These are phyloP conservation scores for Xylariales sp. DNA, from an alignment of 2,329 filamentous ascomycete genomes.

Conservation along the genomic window DNA sequence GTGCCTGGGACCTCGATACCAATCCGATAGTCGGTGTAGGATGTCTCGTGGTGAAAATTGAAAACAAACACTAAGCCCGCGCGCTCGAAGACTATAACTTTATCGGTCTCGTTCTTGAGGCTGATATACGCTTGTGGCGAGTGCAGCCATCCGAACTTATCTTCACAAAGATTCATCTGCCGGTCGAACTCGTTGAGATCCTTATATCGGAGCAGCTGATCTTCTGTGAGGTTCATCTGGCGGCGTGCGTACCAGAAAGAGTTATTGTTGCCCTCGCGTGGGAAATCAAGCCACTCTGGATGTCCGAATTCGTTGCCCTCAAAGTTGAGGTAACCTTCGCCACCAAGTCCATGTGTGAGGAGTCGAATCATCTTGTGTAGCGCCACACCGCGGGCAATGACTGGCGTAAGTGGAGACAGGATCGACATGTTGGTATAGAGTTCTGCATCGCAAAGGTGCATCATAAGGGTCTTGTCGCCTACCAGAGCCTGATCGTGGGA, in stretches of 20 bases:
- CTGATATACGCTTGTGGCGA: conserved; percentile 84
- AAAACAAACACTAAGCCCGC: conserved; percentile 89
- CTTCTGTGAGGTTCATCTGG: conserved; percentile 89
- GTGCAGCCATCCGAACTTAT: conserved; percentile 88
- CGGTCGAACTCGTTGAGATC: conserved; percentile 93
- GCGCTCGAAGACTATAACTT: conserved; percentile 93
- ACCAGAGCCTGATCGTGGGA: conserved; percentile 97
- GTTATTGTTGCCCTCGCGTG: conserved; percentile 86
- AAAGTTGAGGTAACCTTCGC: conserved; percentile 97
- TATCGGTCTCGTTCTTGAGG: conserved; percentile 89
- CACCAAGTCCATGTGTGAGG: conserved; percentile 84
- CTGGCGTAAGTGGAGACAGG: conserved; percentile 75
- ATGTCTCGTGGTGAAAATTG: conserved; percentile 85
- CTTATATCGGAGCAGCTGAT: conserved; percentile 77
- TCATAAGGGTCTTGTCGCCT: conserved; percentile 93
- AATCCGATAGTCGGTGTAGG: conserved; percentile 88
- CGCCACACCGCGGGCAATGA: conserved; percentile 86
- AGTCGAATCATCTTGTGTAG: conserved; percentile 98
- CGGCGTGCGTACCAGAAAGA: conserved; percentile 93
- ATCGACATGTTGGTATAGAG: conserved; percentile 98
- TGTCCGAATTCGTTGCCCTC: conserved; percentile 99
- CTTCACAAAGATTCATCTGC: conserved; percentile 83
- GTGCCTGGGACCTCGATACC: conserved; percentile 81
- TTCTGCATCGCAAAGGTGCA: conserved; percentile 96
- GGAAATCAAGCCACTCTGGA: conserved; percentile 98